Percentiles rank a stretch among this genome's conserved stretches.
Conservation (phyloP, 164 flowering plant species). For the Magnolia changhungtana region DNA sequence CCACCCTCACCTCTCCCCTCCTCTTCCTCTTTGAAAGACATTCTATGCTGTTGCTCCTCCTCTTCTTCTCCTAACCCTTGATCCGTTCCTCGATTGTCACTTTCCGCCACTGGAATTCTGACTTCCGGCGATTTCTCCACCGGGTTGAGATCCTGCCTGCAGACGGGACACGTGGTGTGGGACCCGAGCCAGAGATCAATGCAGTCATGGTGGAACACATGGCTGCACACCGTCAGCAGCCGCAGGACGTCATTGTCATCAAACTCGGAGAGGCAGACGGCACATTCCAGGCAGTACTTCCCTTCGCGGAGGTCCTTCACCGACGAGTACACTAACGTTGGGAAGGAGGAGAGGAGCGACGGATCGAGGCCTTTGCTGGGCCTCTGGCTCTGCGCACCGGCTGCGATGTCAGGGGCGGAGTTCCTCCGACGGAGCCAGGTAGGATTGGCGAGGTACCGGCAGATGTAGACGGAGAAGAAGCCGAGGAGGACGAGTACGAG, state of each 20-base stretch:
- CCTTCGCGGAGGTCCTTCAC: conserved; percentile 47
- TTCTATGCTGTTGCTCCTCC: conserved; percentile 4
- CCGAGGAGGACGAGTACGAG: conserved; percentile 54
- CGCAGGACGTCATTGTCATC: conserved; percentile 43
- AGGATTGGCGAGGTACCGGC: conserved; percentile 32
- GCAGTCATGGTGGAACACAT: conserved; percentile 82
- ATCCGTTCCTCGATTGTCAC: neutral
- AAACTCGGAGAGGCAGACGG: conserved; percentile 72
- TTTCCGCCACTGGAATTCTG: neutral
- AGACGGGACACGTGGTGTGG: conserved; percentile 80
- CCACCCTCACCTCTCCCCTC: neutral
- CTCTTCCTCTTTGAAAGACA: conserved; percentile 31
- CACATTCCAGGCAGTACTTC: conserved; percentile 61
- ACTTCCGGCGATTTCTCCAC: conserved; percentile 15
- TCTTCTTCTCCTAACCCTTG: neutral
- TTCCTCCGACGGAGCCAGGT: neutral
- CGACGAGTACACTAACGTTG: conserved; percentile 44
- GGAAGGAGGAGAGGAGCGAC: conserved; percentile 46
- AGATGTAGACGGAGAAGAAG: conserved; percentile 58
- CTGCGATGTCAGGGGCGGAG: neutral
- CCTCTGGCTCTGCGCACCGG: neutral
- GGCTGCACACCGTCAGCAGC: conserved; percentile 54
- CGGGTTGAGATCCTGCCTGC: conserved; percentile 48
- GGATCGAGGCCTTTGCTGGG: conserved; percentile 53
- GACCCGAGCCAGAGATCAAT: conserved; percentile 75